Evolutionary conservation across 768 basidiomycete genomes (phyloP).

Genomic region (Coprinopsis cinerea): DNA sequence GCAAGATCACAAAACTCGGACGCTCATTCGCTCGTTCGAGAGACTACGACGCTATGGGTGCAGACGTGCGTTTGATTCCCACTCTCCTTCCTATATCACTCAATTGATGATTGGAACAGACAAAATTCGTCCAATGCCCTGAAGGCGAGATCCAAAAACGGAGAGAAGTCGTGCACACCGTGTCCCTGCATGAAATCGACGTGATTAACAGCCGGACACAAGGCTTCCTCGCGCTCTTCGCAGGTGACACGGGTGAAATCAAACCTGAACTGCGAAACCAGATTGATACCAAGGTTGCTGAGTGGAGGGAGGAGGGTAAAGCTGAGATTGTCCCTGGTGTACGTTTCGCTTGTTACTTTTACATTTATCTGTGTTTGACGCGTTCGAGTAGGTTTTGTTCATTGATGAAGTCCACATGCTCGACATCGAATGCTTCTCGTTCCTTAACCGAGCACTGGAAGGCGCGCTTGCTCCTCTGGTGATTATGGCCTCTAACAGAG

Average conservation of each 20-base stretch:
- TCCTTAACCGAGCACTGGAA: conserved; percentile 94
- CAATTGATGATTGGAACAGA: conserved; percentile 40
- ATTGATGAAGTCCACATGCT: conserved; percentile 99
- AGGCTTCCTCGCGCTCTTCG: conserved; percentile 92
- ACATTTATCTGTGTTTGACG: conserved; percentile 2
- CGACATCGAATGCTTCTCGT: conserved; percentile 99
- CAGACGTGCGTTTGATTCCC: conserved; percentile 63
- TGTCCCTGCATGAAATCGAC: conserved; percentile 97
- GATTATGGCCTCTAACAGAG: conserved; percentile 97
- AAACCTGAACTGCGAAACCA: conserved; percentile 95
- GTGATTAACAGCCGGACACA: conserved; percentile 99
- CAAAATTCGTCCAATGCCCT: conserved; percentile 96
- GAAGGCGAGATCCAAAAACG: conserved; percentile 98
- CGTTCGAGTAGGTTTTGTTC: conserved; percentile 71
- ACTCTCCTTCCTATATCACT: background rate
- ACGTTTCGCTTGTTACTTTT: conserved; percentile 22
- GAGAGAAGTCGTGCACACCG: conserved; percentile 95
- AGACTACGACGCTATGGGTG: conserved; percentile 99
- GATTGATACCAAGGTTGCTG: conserved; percentile 93
- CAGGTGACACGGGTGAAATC: conserved; percentile 98
- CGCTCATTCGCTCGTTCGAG: conserved; percentile 94
- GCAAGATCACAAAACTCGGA: conserved; percentile 94
- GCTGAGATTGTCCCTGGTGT: conserved; percentile 97
- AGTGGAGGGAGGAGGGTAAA: conserved; percentile 98
- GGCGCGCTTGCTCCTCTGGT: conserved; percentile 91